Base-by-base conservation (phyloP, 768 basidiomycete genomes). In the Pulveroboletus sp. region DNA sequence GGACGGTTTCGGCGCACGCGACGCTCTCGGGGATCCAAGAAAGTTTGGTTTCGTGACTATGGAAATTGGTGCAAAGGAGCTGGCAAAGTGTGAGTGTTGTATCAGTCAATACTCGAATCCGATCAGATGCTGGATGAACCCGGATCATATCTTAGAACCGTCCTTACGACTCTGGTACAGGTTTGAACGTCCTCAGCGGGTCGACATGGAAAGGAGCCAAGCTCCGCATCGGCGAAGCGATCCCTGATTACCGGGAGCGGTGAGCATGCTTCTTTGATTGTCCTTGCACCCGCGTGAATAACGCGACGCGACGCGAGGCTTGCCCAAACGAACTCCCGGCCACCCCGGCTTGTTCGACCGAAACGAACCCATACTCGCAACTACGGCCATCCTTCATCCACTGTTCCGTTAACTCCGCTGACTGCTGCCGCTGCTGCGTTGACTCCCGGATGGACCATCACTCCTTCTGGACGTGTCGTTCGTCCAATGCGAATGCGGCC, bases 161-260 rank as follows among this genome's bases (percentile, higher is more conserved):
- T 19, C 49, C 45, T 55, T n/a, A 54, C 29, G 3, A 43, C 14
- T 50, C 43, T 32, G 38, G 27, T n/a, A 41, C 37, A 90, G 88
- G 88, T 65, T 72, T 88, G 64, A 90, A 81, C 61, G 64, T 81
- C 3, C 75, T 93, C 23, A 90, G 85, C 52, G 90, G 91, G 29
- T 81, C 86, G 6, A 87, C 80, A 1, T 93, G 89, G 87, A 92
- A 90, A 69, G 91, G 91, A n/a, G 71, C 89, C 19, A 91, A 86
- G 56, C 69, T 93, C 27, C 78, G 89, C 16, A 78, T 93, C 30
- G 88, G 88, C 9, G 88, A 91, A 56, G 89, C 90, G n/a, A 86
- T 81, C 53, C 84, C 83, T 2, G 83, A 90, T 63, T 91, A 75
- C 58, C 65, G 65, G 3, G 81, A 84, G 61, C 75, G 81, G 89